phyloP scores from a whole-genome alignment of 306 rosid genomes.

The Clitoria ternatea region DNA sequence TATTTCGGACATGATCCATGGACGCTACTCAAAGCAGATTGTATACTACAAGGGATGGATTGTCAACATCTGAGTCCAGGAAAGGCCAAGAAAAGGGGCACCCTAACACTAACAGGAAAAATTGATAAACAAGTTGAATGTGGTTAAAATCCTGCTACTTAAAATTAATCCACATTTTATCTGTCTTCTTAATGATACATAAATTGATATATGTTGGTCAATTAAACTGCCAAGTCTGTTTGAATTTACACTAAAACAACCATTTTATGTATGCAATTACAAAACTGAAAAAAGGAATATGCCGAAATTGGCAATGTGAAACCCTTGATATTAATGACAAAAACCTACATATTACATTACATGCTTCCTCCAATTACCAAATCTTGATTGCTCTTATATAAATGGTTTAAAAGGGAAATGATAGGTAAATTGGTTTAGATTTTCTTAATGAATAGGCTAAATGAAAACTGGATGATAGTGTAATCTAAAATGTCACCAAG shows the following conservation, averaged over 20 bases:
- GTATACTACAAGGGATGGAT: not conserved
- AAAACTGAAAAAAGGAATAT: not conserved
- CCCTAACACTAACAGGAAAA: not conserved
- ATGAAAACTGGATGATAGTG: not conserved
- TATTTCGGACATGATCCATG: not conserved
- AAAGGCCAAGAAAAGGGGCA: not conserved
- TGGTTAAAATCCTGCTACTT: not conserved
- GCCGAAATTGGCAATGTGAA: not conserved
- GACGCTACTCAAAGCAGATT: not conserved
- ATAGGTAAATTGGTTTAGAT: not conserved
- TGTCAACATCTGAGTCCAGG: not conserved
- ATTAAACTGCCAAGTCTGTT: not conserved
- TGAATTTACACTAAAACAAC: not conserved
- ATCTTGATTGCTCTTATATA: conserved; percentile 2
- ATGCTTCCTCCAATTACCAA: not conserved
- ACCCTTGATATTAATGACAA: not conserved
- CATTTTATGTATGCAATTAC: not conserved
- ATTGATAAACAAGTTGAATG: conserved; percentile 1
- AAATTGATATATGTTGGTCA: not conserved
- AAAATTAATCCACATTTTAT: not conserved
- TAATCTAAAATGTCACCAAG: not conserved
- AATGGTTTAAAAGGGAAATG: not conserved
- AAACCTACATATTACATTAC: not conserved
- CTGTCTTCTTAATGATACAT: not conserved
- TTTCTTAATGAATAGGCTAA: not conserved